These are phyloP conservation scores for Colletotrichum lini DNA, from an alignment of 2,329 filamentous ascomycete species.

Conservation along the genomic window DNA sequence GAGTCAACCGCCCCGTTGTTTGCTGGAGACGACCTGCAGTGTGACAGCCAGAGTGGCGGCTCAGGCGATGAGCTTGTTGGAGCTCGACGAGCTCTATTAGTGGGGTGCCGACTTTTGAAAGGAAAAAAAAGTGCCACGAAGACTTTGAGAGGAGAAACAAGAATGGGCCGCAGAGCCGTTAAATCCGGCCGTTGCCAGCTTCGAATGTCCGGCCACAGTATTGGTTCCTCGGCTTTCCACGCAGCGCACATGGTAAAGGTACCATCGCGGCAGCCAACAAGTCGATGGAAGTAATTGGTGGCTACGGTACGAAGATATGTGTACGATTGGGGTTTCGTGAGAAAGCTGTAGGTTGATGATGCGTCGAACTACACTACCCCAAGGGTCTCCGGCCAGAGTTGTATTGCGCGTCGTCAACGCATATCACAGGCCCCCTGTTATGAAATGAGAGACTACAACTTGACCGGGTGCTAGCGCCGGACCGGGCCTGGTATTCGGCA, in stretches of 20 bases:
- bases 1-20: conserved; percentile 15
- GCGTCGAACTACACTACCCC: neutral
- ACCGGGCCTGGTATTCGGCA: neutral
- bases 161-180: conserved; percentile 14
- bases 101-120: neutral
- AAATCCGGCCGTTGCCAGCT: conserved; percentile 6
- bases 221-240: conserved; percentile 23
- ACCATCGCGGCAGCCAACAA: neutral
- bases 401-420: neutral
- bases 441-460: neutral
- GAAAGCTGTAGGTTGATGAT: too few species aligned
- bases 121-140: neutral
- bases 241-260: neutral
- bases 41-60: conserved; percentile 21
- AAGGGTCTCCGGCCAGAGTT: neutral
- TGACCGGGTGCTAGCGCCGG: neutral
- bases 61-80: neutral
- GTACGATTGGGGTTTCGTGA: neutral
- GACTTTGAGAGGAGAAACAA: conserved; percentile 10
- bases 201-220: conserved; percentile 35
- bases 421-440: neutral
- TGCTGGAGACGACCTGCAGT: conserved; percentile 13
- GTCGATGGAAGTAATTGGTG: neutral
- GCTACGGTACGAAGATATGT: neutral
- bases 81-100: neutral